Evolutionary conservation across 2,329 filamentous ascomycete species (phyloP).

Genomic region (Colletotrichum karsti): DNA sequence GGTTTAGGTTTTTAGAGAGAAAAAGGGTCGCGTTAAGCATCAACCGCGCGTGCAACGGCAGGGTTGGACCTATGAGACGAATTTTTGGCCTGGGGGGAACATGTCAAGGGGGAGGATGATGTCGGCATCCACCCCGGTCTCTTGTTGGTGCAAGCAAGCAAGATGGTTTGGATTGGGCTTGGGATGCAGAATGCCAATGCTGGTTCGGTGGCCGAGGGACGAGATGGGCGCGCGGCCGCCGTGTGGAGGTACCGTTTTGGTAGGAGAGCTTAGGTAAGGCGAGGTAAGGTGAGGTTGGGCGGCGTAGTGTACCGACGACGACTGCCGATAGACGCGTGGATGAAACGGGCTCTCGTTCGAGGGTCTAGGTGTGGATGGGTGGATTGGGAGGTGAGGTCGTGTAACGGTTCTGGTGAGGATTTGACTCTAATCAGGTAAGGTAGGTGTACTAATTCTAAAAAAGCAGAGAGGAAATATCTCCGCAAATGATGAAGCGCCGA

Average conservation of each 20-base stretch:
- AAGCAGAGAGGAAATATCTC: too few relatives aligned
- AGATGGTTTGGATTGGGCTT: too few relatives aligned
- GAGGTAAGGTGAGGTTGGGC: too few relatives aligned
- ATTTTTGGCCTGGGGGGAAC: too few relatives aligned
- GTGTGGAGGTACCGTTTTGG: not conserved
- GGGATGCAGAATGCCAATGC: too few relatives aligned
- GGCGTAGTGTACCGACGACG: not conserved
- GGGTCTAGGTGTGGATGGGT: constrained; percentile 2
- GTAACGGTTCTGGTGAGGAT: not conserved
- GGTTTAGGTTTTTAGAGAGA: too few relatives aligned
- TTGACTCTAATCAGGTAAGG: not conserved
- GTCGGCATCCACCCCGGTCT: not conserved
- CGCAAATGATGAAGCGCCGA: too few relatives aligned
- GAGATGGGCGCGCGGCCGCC: not conserved
- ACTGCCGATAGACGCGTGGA: constrained; percentile 22
- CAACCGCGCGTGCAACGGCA: constrained; percentile 2
- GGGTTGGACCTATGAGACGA: constrained; percentile 2
- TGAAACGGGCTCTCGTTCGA: constrained; percentile 22
- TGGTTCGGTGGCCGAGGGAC: not conserved
- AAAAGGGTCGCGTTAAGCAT: constrained; percentile 22
- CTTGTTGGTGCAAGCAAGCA: not conserved
- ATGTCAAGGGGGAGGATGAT: not conserved
- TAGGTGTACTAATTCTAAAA: not conserved
- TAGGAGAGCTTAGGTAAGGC: not conserved
- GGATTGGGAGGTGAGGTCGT: not conserved